A percentile compares a stretch with the other conserved stretches of the same genome.
These are phyloP conservation scores for Phialocephala sp. DNA, from an alignment of 2,329 filamentous ascomycete species.

Conservation along the genomic window DNA sequence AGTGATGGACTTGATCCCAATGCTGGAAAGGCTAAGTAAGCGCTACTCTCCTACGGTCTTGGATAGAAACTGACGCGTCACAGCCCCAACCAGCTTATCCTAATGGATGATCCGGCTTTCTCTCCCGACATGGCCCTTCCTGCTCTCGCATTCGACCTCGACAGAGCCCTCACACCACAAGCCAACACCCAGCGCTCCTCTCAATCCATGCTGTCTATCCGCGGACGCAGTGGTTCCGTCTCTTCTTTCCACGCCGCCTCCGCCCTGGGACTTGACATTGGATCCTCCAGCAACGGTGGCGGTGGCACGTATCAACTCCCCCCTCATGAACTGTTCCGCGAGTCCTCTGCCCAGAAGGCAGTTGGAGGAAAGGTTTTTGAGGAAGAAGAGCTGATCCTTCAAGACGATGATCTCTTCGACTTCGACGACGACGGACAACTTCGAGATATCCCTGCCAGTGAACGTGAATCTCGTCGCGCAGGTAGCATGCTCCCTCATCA, in stretches of 20 bases:
- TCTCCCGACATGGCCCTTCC: slow-evolving; percentile 68
- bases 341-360: slow-evolving; percentile 43
- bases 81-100: slow-evolving; percentile 76
- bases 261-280: slow-evolving; percentile 54
- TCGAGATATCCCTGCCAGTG: slow-evolving; percentile 49
- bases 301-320: slow-evolving; percentile 41
- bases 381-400: slow-evolving; percentile 51
- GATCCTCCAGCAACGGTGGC: slow-evolving; percentile 52
- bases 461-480: slow-evolving; percentile 31
- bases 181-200: slow-evolving; percentile 37
- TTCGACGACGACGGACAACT: slow-evolving; percentile 68
- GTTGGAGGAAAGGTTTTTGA: slow-evolving; percentile 43
- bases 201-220: slow-evolving; percentile 44
- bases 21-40: slow-evolving; percentile 75
- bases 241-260: slow-evolving; percentile 36
- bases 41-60: slow-evolving; percentile 11
- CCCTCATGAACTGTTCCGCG: slow-evolving; percentile 37
- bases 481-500: slow-evolving; percentile 20
- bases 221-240: slow-evolving; percentile 32
- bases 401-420: slow-evolving; percentile 60
- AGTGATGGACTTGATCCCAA: slow-evolving; percentile 69
- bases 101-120: slow-evolving; percentile 85
- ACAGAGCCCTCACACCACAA: slow-evolving; percentile 43
- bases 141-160: slow-evolving; percentile 60
- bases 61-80: slow-evolving; percentile 15